phyloP scores from a whole-genome alignment of 2,329 filamentous ascomycete species.

The Phoma herbarum region DNA sequence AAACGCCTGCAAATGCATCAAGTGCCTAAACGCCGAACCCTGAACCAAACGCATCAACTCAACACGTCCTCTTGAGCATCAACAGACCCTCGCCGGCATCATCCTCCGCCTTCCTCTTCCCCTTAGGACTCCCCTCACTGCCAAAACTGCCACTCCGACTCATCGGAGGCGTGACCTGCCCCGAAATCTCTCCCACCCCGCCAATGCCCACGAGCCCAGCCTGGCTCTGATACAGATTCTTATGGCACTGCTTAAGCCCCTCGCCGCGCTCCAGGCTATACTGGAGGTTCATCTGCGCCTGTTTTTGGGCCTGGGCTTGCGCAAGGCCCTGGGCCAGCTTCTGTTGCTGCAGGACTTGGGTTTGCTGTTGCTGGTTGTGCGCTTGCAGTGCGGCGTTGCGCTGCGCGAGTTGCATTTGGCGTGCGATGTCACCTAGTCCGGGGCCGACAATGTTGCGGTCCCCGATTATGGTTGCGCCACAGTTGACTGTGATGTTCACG shows the following conservation, averaged over 20 bases:
- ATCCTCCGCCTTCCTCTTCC: slow-evolving; percentile 40
- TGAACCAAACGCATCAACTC: slow-evolving; percentile 5
- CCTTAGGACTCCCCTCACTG: slow-evolving; percentile 27
- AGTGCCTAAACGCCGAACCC: background rate
- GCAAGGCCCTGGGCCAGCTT: slow-evolving; percentile 20
- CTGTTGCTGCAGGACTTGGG: slow-evolving; percentile 15
- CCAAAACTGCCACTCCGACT: slow-evolving; percentile 39
- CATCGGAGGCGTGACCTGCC: slow-evolving; percentile 40
- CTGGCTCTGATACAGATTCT: slow-evolving; percentile 23
- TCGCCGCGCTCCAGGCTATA: slow-evolving; percentile 14
- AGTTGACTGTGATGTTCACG: slow-evolving; percentile 47
- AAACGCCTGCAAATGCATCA: slow-evolving; percentile 13
- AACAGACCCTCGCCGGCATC: slow-evolving; percentile 19
- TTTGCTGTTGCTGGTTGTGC: slow-evolving; percentile 26
- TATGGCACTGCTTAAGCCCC: slow-evolving; percentile 23
- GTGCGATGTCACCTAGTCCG: slow-evolving; percentile 44
- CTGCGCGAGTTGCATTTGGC: slow-evolving; percentile 45
- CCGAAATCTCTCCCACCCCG: slow-evolving; percentile 20
- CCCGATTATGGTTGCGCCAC: slow-evolving; percentile 46
- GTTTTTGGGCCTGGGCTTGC: slow-evolving; percentile 16
- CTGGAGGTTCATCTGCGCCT: slow-evolving; percentile 20
- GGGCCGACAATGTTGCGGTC: slow-evolving; percentile 49
- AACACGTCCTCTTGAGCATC: slow-evolving; percentile 32
- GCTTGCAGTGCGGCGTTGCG: slow-evolving; percentile 29
- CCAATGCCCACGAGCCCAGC: slow-evolving; percentile 19